Evolutionary conservation across 257 asterid genomes (phyloP).

Genomic region (Primulina huaijiensis): DNA sequence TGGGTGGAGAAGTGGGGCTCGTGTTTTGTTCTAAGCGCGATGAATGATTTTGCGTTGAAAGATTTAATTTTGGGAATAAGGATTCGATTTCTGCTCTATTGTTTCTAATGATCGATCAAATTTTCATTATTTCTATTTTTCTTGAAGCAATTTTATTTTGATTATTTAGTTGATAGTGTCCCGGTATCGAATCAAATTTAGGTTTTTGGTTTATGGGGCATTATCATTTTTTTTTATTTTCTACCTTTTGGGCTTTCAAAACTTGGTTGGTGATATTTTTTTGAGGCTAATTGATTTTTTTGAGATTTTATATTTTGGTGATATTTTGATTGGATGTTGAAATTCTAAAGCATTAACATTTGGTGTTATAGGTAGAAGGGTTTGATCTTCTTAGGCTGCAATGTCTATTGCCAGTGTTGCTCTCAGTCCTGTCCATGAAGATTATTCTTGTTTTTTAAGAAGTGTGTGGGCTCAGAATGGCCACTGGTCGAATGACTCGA

Average conservation of each 20-base stretch:
- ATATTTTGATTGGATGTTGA: slow-evolving; percentile 14
- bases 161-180: slow-evolving; percentile 9
- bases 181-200: slow-evolving; percentile 1
- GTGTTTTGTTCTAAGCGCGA: not conserved
- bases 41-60: slow-evolving; percentile 14
- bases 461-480: slow-evolving; percentile 35
- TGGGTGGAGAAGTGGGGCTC: slow-evolving; percentile 16
- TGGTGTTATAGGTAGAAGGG: slow-evolving; percentile 31
- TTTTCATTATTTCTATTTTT: not conserved
- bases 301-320: slow-evolving; percentile 19
- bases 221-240: slow-evolving; percentile 11
- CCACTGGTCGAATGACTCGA: slow-evolving; percentile 48
- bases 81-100: slow-evolving; percentile 7
- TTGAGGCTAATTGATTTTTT: slow-evolving; percentile 13
- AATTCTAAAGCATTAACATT: slow-evolving; percentile 19
- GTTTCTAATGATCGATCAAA: not conserved
- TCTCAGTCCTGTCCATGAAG: slow-evolving; percentile 60
- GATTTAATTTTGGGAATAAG: not conserved
- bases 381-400: slow-evolving; percentile 36
- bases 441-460: slow-evolving; percentile 52
- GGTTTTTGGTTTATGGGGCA: slow-evolving; percentile 23
- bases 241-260: not conserved
- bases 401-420: slow-evolving; percentile 78
- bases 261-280: not conserved
- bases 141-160: slow-evolving; percentile 1